Evolutionary conservation across 148 eudicot genomes (phyloP).

Genomic region (Vaccinium corymbosum): DNA sequence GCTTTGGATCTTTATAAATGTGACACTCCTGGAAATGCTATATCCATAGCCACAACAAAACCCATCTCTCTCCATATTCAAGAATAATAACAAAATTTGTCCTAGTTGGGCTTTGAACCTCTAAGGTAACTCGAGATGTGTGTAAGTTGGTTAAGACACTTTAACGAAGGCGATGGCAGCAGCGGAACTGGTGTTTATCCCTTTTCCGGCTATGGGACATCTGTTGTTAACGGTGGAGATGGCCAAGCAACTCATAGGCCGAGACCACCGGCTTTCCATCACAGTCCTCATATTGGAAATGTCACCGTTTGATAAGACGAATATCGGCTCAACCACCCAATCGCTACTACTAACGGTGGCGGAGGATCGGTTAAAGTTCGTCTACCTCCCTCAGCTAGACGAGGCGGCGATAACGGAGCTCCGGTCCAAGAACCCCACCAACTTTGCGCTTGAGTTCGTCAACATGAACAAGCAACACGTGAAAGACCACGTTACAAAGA

Average conservation of each 20-base stretch:
- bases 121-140: too few species aligned
- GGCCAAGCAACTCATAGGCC: conserved; percentile 21
- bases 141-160: too few species aligned
- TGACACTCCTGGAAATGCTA: too few species aligned
- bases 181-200: conserved; percentile 25
- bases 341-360: not conserved
- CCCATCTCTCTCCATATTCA: conserved; percentile 31
- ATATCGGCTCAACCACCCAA: conserved; percentile 7
- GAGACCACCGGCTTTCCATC: conserved; percentile 18
- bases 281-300: conserved; percentile 25
- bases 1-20: too few species aligned
- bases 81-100: not conserved
- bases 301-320: conserved; percentile 1
- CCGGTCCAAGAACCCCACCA: not conserved
- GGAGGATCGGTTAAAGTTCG: not conserved
- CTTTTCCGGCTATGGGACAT: conserved; percentile 19
- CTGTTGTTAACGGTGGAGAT: conserved; percentile 29
- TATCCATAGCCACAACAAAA: not conserved
- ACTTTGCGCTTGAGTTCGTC: not conserved
- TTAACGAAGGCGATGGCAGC: not conserved
- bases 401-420: not conserved
- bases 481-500: not conserved
- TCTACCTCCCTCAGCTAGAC: not conserved
- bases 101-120: not conserved
- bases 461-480: conserved; percentile 13